These are phyloP conservation scores for Houttuynia cordata DNA, from an alignment of 164 flowering plant species.

Conservation along the genomic window DNA sequence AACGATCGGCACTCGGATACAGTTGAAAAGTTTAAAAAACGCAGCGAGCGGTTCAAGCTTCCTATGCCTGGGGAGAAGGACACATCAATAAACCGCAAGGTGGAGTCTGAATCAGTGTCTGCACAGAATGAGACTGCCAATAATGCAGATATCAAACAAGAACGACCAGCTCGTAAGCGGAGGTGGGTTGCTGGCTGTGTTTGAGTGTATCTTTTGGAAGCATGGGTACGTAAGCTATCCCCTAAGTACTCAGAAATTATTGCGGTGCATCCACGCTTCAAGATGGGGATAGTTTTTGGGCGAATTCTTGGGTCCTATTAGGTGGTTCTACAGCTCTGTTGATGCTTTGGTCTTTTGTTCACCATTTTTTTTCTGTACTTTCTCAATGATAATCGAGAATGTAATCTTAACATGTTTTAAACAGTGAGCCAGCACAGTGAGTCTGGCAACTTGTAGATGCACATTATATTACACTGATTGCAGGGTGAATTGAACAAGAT, in stretches of 20 bases:
- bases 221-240: no score
- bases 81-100: constrained; percentile 28
- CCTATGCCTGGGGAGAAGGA: constrained; percentile 93
- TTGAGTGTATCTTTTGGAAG: not conserved
- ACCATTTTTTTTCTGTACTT: not conserved
- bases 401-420: not conserved
- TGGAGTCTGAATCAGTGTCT: constrained; percentile 42
- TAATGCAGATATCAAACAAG: constrained; percentile 59
- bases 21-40: constrained; percentile 79
- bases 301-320: no score
- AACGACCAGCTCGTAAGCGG: constrained; percentile 87
- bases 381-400: not conserved
- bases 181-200: constrained; percentile 68
- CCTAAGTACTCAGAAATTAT: no score
- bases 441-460: not conserved
- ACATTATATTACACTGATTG: no score
- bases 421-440: not conserved
- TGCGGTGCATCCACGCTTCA: no score
- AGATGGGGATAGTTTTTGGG: no score
- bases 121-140: constrained; percentile 30
- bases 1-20: constrained; percentile 81
- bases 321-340: no score
- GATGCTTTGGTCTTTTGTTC: not conserved
- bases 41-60: constrained; percentile 95
- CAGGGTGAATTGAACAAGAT: not conserved